Conservation (phyloP, 345 rosid genomes). For the Cardamine chenopodiifolia region DNA sequence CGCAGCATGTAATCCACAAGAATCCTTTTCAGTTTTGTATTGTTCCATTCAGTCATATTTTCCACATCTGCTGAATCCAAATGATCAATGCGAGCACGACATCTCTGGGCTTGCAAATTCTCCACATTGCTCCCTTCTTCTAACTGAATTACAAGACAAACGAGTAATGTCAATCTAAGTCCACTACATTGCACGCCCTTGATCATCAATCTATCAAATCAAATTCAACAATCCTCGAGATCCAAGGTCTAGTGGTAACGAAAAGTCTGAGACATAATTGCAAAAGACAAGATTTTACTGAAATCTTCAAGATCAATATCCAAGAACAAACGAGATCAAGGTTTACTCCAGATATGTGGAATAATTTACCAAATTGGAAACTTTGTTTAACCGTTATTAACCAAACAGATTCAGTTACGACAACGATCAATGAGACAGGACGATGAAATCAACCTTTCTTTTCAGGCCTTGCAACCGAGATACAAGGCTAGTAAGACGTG, state of each 20-base stretch:
- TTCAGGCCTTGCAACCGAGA: conserved; percentile 96
- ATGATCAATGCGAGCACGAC: conserved; percentile 86
- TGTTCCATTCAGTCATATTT: conserved; percentile 74
- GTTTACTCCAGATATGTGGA: conserved; percentile 12
- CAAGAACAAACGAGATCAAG: conserved; percentile 27
- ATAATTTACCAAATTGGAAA: conserved; percentile 10
- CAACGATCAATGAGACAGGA: conserved; percentile 13
- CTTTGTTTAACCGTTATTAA: neutral
- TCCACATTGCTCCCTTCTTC: conserved; percentile 84
- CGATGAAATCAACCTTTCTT: conserved; percentile 62
- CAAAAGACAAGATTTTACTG: neutral
- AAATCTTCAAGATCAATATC: neutral
- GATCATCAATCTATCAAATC: no score
- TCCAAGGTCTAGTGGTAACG: conserved; percentile 12
- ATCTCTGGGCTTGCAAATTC: conserved; percentile 80
- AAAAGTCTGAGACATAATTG: neutral
- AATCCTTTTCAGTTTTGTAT: conserved; percentile 72
- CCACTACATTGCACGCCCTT: conserved; percentile 1
- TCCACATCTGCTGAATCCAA: conserved; percentile 81
- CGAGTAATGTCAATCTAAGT: neutral
- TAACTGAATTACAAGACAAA: conserved; percentile 51
- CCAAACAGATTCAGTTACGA: neutral
- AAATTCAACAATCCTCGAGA: conserved; percentile 7
- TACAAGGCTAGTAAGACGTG: conserved; percentile 74
- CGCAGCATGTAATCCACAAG: conserved; percentile 95